Percentiles rank a stretch among this genome's conserved stretches.
These are phyloP conservation scores for Lasiosphaeria ovina DNA, from an alignment of 495 filamentous ascomycete species.

Conservation along the genomic window DNA sequence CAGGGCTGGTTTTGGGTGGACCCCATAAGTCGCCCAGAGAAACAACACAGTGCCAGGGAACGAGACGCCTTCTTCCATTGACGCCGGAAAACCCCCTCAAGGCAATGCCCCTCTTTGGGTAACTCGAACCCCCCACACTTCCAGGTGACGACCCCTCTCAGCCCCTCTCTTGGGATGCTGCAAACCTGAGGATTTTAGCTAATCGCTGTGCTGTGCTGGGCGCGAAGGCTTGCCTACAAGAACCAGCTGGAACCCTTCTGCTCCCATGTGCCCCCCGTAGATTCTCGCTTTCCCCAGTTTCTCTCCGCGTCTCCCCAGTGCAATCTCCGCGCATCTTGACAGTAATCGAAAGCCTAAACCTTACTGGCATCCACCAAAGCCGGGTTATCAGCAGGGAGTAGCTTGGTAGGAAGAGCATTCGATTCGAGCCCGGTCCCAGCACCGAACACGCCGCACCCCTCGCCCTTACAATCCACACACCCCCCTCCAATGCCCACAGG, in stretches of 20 bases:
- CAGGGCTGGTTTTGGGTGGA: neutral
- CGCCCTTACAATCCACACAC: slow-evolving; percentile 6
- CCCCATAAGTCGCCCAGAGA: neutral
- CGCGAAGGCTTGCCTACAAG: slow-evolving; percentile 16
- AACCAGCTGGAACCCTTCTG: slow-evolving; percentile 12
- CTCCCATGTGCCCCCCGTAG: neutral
- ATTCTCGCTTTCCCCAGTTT: neutral
- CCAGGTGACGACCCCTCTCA: slow-evolving; percentile 15
- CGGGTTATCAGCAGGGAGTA: neutral
- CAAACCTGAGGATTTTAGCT: slow-evolving; percentile 24
- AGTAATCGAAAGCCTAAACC: neutral
- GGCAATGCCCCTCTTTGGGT: too few relatives aligned
- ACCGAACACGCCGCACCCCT: neutral
- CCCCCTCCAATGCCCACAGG: neutral
- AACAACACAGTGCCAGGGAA: neutral
- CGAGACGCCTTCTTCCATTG: neutral
- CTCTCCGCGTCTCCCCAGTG: neutral
- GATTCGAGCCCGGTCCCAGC: neutral
- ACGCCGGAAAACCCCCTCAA: neutral
- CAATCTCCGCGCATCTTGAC: neutral
- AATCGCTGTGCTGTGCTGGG: slow-evolving; percentile 13
- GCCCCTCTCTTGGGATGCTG: slow-evolving; percentile 22
- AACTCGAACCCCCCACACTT: slow-evolving; percentile 9
- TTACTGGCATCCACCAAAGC: neutral
- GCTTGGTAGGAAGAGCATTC: neutral